Evolutionary conservation across 2,329 filamentous ascomycete genomes (phyloP).

Genomic region (Colletotrichum sublineola): DNA sequence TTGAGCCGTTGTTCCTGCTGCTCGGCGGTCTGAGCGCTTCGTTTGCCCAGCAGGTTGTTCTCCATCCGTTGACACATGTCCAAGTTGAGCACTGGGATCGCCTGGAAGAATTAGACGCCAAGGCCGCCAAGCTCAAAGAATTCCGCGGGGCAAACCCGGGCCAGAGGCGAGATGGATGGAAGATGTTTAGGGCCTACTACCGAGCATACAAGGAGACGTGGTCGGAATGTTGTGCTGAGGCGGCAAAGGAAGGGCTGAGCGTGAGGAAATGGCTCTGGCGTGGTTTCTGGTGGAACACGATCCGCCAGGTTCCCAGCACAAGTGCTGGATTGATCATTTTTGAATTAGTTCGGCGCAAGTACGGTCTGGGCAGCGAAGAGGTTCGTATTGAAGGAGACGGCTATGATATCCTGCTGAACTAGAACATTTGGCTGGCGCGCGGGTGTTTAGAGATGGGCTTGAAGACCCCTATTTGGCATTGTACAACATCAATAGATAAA

Average conservation of each 20-base stretch:
- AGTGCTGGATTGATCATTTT: slow-evolving; percentile 84
- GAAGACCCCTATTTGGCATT: slow-evolving; percentile 20
- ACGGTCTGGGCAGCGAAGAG: slow-evolving; percentile 72
- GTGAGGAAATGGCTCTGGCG: slow-evolving; percentile 76
- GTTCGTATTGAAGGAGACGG: slow-evolving; percentile 77
- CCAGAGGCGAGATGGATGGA: slow-evolving; percentile 56
- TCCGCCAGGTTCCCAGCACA: slow-evolving; percentile 82
- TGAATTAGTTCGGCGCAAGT: slow-evolving; percentile 80
- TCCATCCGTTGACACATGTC: slow-evolving; percentile 79
- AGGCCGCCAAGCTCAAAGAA: slow-evolving; percentile 62
- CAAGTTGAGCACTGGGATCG: slow-evolving; percentile 81
- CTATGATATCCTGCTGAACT: slow-evolving; percentile 76
- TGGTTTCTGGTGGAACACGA: slow-evolving; percentile 79
- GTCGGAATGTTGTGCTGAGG: slow-evolving; percentile 70
- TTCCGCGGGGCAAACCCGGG: slow-evolving; percentile 49
- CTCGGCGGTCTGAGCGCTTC: slow-evolving; percentile 78
- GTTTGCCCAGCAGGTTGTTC: slow-evolving; percentile 74
- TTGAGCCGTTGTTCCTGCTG: slow-evolving; percentile 80
- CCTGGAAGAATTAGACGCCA: slow-evolving; percentile 78
- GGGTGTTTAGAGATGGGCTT: slow-evolving; percentile 25
- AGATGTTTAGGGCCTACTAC: slow-evolving; percentile 75
- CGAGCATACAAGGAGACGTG: slow-evolving; percentile 78
- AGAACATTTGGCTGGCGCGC: slow-evolving; percentile 42
- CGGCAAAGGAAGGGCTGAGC: slow-evolving; percentile 66
- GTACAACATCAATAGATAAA: slow-evolving; percentile 19